A percentile compares a stretch with the other conserved stretches of the same genome.
These are phyloP conservation scores for Melaleuca quinquenervia DNA, from an alignment of 345 rosid genomes.

Conservation along the genomic window DNA sequence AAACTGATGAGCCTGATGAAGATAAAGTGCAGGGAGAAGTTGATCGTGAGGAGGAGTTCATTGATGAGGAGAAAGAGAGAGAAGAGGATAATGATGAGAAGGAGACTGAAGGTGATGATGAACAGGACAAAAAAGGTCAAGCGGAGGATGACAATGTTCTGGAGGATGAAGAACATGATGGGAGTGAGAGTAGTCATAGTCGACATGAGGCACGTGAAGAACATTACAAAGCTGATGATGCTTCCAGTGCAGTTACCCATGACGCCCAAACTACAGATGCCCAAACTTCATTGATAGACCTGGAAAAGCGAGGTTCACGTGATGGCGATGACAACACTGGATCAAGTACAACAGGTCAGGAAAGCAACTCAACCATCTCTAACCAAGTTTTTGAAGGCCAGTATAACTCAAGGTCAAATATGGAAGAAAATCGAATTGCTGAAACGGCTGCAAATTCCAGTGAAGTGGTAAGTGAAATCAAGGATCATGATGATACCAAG, in stretches of 20 bases:
- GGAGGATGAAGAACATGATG: conserved; percentile 30
- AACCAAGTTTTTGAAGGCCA: neutral
- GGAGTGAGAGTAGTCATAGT: conserved; percentile 16
- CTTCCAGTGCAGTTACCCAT: conserved; percentile 93
- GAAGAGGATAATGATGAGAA: conserved; percentile 15
- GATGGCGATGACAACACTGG: conserved; percentile 15
- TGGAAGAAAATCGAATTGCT: neutral
- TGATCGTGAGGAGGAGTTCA: conserved; percentile 17
- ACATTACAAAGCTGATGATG: conserved; percentile 84
- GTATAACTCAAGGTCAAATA: neutral
- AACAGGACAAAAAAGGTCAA: conserved; percentile 34
- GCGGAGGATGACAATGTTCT: conserved; percentile 12
- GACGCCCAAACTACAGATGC: conserved; percentile 39
- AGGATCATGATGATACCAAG: neutral
- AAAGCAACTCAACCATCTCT: neutral
- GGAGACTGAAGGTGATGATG: conserved; percentile 31
- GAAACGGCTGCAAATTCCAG: neutral
- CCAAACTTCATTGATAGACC: conserved; percentile 11
- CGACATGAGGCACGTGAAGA: conserved; percentile 77
- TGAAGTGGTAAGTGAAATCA: neutral
- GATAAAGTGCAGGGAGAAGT: conserved; percentile 1
- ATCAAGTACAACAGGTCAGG: neutral
- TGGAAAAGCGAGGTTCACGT: conserved; percentile 21
- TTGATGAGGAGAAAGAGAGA: conserved; percentile 11
- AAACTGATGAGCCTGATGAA: conserved; percentile 8